Conservation (phyloP, 305 asterid species). For the Fraxinus sp. region DNA sequence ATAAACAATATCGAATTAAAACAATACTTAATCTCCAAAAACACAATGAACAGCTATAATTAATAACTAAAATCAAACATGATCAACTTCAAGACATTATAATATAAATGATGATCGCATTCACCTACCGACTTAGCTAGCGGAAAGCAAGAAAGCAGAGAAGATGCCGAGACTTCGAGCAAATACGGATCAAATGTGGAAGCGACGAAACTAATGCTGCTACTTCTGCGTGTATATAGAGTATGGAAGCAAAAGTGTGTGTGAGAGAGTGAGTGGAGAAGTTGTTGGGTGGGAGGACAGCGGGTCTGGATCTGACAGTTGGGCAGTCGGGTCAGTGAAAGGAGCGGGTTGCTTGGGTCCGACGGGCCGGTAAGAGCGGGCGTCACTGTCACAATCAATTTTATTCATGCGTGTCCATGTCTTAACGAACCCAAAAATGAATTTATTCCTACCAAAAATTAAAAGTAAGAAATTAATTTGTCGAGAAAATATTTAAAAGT, state of each 20-base stretch:
- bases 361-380: conserved; percentile 31
- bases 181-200: conserved; percentile 1
- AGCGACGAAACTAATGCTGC: not conserved
- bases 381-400: conserved; percentile 31
- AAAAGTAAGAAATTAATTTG: not conserved
- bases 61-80: not conserved
- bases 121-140: not conserved
- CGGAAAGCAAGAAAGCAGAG: not conserved
- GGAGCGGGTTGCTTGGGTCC: conserved; percentile 45
- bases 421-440: conserved; percentile 21
- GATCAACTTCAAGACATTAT: not conserved
- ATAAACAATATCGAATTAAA: not conserved
- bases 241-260: not conserved
- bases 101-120: not conserved
- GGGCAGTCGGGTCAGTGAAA: conserved; percentile 28
- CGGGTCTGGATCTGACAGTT: conserved; percentile 16
- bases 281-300: conserved; percentile 2
- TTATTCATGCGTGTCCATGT: conserved; percentile 28
- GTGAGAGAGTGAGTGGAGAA: conserved; percentile 3
- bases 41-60: not conserved
- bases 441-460: not conserved
- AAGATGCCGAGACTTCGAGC: not conserved
- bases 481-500: not conserved
- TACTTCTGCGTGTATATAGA: not conserved
- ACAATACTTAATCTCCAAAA: not conserved